A percentile compares a stretch with the other conserved stretches of the same genome.
These are phyloP conservation scores for Candida lessepsii DNA, from an alignment of 805 yeast species.

Conservation along the genomic window DNA sequence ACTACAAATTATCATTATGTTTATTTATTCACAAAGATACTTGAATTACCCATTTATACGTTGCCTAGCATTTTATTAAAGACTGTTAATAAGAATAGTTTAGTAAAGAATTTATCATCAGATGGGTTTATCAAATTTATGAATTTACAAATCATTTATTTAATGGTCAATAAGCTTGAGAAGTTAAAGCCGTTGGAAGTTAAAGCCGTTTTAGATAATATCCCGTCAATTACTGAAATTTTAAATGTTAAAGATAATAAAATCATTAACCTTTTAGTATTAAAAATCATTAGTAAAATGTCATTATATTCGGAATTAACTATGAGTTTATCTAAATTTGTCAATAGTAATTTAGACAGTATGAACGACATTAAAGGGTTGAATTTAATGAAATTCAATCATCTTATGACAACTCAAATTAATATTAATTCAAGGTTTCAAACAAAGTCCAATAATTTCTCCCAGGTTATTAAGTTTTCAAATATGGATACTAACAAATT, in stretches of 20 bases:
- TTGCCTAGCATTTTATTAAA: constrained; percentile 62
- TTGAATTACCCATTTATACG: constrained; percentile 56
- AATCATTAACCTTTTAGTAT: neutral
- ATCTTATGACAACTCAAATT: constrained; percentile 13
- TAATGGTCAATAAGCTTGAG: constrained; percentile 54
- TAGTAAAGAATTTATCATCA: constrained; percentile 53
- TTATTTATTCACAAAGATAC: constrained; percentile 56
- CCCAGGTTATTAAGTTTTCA: constrained; percentile 11
- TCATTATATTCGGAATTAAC: constrained; percentile 11
- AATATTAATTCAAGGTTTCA: constrained; percentile 13
- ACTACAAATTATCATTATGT: constrained; percentile 36
- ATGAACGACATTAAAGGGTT: constrained; percentile 5
- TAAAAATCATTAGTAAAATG: constrained; percentile 11
- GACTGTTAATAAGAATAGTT: constrained; percentile 54
- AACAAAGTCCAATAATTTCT: constrained; percentile 10
- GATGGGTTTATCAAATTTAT: constrained; percentile 59
- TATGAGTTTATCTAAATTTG: constrained; percentile 9
- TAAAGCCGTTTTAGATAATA: constrained; percentile 8
- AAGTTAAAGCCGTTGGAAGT: constrained; percentile 6
- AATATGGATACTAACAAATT: constrained; percentile 6
- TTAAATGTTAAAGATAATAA: constrained; percentile 5
- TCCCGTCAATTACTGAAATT: constrained; percentile 12
- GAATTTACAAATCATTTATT: constrained; percentile 56
- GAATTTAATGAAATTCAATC: constrained; percentile 13
- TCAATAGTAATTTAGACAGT: constrained; percentile 1